These are phyloP conservation scores for Umbelopsis vinacea DNA, from an alignment of 192 early-diverging fungal genomes.

Conservation along the genomic window DNA sequence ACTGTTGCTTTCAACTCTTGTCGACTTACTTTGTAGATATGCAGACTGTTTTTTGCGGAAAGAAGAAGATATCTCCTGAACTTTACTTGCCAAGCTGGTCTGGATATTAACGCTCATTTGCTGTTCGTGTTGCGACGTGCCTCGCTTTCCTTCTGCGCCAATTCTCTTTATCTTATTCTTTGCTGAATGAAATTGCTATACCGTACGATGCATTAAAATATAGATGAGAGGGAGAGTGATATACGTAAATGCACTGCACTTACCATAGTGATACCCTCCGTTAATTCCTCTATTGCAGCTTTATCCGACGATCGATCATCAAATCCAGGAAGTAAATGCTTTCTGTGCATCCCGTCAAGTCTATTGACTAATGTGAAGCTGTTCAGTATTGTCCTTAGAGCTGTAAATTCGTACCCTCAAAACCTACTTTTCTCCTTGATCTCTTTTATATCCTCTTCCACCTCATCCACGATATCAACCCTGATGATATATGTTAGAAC, in stretches of 20 bases:
- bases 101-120: conserved; percentile 86
- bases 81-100: conserved; percentile 81
- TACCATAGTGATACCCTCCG: conserved; percentile 84
- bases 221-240: conserved; percentile 2
- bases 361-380: conserved; percentile 53
- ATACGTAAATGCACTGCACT: too few species aligned
- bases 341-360: conserved; percentile 83
- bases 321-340: conserved; percentile 92
- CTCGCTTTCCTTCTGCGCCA: conserved; percentile 48
- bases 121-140: conserved; percentile 62
- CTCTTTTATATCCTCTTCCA: conserved; percentile 68
- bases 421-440: conserved; percentile 66
- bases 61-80: conserved; percentile 81
- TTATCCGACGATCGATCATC: conserved; percentile 84
- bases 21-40: conserved; percentile 81
- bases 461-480: conserved; percentile 92
- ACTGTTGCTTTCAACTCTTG: background rate
- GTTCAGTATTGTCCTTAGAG: background rate
- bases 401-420: background rate
- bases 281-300: conserved; percentile 79
- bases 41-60: conserved; percentile 88
- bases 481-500: conserved; percentile 39
- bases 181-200: conserved; percentile 80
- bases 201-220: conserved; percentile 7
- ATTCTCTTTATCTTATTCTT: conserved; percentile 83